Evolutionary conservation across 768 basidiomycete genomes (phyloP).

Genomic region (Coprinellus micaceus): DNA sequence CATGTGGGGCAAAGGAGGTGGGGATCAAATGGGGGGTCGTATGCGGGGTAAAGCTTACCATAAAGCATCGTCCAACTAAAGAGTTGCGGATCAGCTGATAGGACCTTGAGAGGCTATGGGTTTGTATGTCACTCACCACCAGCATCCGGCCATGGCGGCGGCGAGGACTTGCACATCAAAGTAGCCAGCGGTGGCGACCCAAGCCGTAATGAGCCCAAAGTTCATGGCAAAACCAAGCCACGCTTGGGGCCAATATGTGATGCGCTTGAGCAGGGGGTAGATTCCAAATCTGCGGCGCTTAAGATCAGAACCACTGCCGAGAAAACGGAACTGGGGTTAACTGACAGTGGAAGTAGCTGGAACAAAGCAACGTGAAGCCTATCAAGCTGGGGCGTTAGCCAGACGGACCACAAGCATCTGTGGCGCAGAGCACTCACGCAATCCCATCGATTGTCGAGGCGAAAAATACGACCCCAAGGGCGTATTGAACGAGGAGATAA

Average conservation of each 20-base stretch:
- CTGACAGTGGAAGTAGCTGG: conserved; percentile 45
- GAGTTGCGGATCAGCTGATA: not conserved
- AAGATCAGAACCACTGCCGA: not conserved
- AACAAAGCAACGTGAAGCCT: conserved; percentile 42
- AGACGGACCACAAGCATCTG: conserved; percentile 13
- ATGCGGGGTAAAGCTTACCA: conserved; percentile 25
- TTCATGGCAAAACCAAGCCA: conserved; percentile 61
- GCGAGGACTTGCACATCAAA: conserved; percentile 31
- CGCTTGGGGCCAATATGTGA: conserved; percentile 60
- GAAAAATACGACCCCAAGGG: conserved; percentile 38
- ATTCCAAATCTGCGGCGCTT: conserved; percentile 33
- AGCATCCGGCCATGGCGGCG: conserved; percentile 37
- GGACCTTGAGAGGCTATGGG: not conserved
- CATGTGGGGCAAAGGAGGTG: not conserved
- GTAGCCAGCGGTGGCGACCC: conserved; percentile 36
- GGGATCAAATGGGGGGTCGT: not conserved
- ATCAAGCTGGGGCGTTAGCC: not conserved
- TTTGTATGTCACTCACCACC: conserved; percentile 35
- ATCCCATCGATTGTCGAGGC: conserved; percentile 25
- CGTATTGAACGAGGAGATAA: conserved; percentile 41
- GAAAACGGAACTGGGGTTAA: not conserved
- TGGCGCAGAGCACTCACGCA: conserved; percentile 28
- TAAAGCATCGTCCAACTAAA: conserved; percentile 49
- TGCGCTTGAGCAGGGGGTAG: conserved; percentile 53
- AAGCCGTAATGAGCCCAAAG: conserved; percentile 48